These are phyloP conservation scores for Periconia sp. DNA, from an alignment of 2,329 filamentous ascomycete genomes.

Conservation along the genomic window DNA sequence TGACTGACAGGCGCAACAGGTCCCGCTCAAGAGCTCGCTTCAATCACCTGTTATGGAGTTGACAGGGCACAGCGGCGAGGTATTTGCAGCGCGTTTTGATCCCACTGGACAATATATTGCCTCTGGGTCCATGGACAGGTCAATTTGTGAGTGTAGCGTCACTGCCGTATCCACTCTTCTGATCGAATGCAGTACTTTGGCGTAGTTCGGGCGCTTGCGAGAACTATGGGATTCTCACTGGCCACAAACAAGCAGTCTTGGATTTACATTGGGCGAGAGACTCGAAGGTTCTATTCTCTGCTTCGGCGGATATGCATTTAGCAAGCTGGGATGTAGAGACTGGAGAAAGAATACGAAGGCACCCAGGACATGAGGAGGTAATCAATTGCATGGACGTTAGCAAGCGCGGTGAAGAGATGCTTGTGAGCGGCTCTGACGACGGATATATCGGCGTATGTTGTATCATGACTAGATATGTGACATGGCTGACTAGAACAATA, in stretches of 20 bases:
- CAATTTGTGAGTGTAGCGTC: constrained; percentile 69
- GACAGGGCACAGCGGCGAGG: constrained; percentile 77
- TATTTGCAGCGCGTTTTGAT: constrained; percentile 91
- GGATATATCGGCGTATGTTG: constrained; percentile 74
- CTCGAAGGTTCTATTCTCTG: constrained; percentile 86
- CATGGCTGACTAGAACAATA: constrained; percentile 30
- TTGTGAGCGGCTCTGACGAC: constrained; percentile 93
- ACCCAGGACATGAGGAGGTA: constrained; percentile 93
- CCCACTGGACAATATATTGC: constrained; percentile 87
- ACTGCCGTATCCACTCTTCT: constrained; percentile 22
- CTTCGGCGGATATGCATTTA: constrained; percentile 90
- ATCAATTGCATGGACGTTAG: constrained; percentile 91
- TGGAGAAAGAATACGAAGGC: constrained; percentile 87
- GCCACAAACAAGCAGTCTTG: constrained; percentile 88
- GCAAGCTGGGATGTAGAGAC: constrained; percentile 95
- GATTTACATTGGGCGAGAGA: constrained; percentile 98
- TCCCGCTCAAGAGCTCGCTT: constrained; percentile 78
- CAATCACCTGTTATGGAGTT: constrained; percentile 95
- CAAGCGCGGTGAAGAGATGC: constrained; percentile 85
- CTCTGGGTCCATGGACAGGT: constrained; percentile 93
- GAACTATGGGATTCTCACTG: constrained; percentile 88
- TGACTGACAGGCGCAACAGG: constrained; percentile 59
- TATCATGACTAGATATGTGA: background rate
- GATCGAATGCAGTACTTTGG: constrained; percentile 75
- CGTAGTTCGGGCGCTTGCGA: constrained; percentile 90